Conservation (phyloP, 1,284 basidiomycete species). For the Pseudozyma hubeiensis region DNA sequence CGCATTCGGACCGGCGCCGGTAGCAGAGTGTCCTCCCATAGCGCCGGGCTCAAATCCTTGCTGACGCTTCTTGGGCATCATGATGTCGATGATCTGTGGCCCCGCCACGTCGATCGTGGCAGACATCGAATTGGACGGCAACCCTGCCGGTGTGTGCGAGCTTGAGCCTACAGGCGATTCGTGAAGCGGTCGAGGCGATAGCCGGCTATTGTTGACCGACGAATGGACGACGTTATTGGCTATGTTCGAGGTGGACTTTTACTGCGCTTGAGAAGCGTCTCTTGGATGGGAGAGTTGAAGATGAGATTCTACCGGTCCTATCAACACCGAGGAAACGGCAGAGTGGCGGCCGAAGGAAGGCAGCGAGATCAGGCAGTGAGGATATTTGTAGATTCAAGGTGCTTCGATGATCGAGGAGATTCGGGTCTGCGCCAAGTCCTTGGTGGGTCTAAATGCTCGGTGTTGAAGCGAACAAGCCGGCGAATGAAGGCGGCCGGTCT, state of each 20-base stretch:
- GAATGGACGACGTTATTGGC: neutral
- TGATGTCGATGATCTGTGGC: constrained; percentile 43
- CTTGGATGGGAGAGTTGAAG: constrained; percentile 1
- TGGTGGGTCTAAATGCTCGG: neutral
- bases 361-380: neutral
- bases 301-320: constrained; percentile 5
- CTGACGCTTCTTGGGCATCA: constrained; percentile 55
- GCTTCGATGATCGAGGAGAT: constrained; percentile 6
- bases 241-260: constrained; percentile 2
- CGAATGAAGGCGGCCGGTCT: neutral
- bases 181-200: constrained; percentile 2
- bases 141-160: neutral
- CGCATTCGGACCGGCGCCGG: constrained; percentile 18
- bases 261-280: neutral
- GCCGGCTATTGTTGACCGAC: neutral
- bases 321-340: neutral
- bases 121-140: constrained; percentile 17
- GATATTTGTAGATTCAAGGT: neutral
- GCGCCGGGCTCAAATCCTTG: constrained; percentile 47
- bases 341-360: constrained; percentile 6
- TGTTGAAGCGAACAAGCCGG: neutral
- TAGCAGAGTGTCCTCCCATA: constrained; percentile 7
- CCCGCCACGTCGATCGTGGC: constrained; percentile 32
- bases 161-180: neutral
- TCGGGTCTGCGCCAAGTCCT: neutral